Conservation (phyloP, 2,329 filamentous ascomycete genomes). For the Pseudogymnoascus sp. region DNA sequence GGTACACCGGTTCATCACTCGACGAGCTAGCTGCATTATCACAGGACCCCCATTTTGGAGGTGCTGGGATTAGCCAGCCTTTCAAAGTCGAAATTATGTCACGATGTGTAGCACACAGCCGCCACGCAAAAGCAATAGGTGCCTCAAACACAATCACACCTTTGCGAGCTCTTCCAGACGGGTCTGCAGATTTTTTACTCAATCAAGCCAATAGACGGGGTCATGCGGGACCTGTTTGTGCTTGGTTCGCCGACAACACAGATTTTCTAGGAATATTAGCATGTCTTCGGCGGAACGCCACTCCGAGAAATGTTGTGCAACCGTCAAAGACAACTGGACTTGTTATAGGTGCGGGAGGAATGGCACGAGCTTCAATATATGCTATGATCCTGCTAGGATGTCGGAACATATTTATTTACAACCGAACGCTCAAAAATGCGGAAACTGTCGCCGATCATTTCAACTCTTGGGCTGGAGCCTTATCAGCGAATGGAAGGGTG, state of each 20-base stretch:
- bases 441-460: conserved; percentile 64
- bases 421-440: conserved; percentile 62
- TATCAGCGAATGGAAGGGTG: conserved; percentile 25
- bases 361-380: conserved; percentile 73
- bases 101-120: conserved; percentile 56
- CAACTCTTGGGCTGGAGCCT: conserved; percentile 38
- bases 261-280: conserved; percentile 67
- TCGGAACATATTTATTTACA: conserved; percentile 67
- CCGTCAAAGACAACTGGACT: conserved; percentile 42
- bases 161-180: conserved; percentile 41
- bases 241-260: conserved; percentile 62
- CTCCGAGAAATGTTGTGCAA: conserved; percentile 61
- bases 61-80: conserved; percentile 60
- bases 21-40: conserved; percentile 39
- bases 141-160: conserved; percentile 69
- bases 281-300: conserved; percentile 59
- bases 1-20: conserved; percentile 21
- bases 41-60: conserved; percentile 59
- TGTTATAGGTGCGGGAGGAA: conserved; percentile 62
- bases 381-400: conserved; percentile 73
- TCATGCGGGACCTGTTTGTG: conserved; percentile 56
- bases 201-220: conserved; percentile 31
- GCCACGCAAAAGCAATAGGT: conserved; percentile 63
- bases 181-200: conserved; percentile 40
- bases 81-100: conserved; percentile 65